Percentiles rank a stretch among this genome's conserved stretches.
Evolutionary conservation across 2,329 filamentous ascomycete species (phyloP).

Genomic region (Microdochium paspali): DNA sequence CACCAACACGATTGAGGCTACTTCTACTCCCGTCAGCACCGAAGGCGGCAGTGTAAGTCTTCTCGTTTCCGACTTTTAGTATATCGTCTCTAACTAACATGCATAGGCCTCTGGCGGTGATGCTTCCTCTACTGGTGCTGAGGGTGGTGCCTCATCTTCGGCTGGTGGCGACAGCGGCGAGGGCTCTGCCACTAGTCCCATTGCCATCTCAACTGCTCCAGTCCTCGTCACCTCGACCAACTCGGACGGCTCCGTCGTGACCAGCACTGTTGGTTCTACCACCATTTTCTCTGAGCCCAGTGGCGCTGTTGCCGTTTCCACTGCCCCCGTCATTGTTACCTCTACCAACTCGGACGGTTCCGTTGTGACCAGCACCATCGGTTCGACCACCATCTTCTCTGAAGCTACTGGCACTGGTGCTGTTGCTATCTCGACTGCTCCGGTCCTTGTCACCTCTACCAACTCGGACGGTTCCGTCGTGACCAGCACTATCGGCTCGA

Average conservation of each 20-base stretch:
- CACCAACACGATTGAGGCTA: conserved; percentile 8
- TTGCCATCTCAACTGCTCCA: too few relatives aligned
- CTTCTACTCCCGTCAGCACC: background rate
- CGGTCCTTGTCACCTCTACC: background rate
- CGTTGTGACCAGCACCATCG: too few relatives aligned
- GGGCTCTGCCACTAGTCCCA: background rate
- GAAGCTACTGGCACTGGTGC: background rate
- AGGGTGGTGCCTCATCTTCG: background rate
- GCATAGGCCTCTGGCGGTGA: conserved; percentile 1
- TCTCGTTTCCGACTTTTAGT: background rate
- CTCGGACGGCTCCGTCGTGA: too few relatives aligned
- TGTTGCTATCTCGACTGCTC: background rate
- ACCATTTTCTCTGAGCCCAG: too few relatives aligned
- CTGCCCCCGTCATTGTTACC: too few relatives aligned
- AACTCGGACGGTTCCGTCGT: conserved; percentile 4
- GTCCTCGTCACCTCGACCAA: too few relatives aligned
- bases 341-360: too few relatives aligned
- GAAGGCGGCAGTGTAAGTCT: background rate
- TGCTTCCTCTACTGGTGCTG: background rate
- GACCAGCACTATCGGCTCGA: conserved; percentile 6
- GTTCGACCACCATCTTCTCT: too few relatives aligned
- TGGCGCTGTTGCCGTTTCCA: background rate
- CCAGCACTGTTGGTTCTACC: too few relatives aligned
- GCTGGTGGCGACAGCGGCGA: background rate
- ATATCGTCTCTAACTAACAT: conserved; percentile 3